phyloP scores from a whole-genome alignment of 176 grass and related monocot genomes.

The Oryza meridionalis region DNA sequence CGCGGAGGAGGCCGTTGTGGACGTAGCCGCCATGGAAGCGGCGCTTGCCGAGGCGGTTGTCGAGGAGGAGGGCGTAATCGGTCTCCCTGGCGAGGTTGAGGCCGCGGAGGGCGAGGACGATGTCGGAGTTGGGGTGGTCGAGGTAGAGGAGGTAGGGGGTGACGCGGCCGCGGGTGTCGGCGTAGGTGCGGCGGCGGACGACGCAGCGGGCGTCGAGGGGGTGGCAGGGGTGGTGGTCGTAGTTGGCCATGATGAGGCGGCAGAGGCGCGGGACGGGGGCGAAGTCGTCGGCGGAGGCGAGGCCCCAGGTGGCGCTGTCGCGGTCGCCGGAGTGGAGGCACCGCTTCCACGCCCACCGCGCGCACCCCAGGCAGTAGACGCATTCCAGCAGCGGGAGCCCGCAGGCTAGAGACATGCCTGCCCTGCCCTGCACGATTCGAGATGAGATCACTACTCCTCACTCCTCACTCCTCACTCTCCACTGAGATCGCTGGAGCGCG shows the following conservation, averaged over 20 bases:
- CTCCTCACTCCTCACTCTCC: too few species aligned
- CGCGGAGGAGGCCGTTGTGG: conserved; percentile 83
- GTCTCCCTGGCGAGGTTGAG: conserved; percentile 82
- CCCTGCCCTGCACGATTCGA: too few species aligned
- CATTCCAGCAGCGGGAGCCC: conserved; percentile 88
- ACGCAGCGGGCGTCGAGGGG: conserved; percentile 45
- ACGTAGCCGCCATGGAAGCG: conserved; percentile 84
- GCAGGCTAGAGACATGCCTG: conserved; percentile 68
- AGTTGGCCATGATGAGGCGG: conserved; percentile 89
- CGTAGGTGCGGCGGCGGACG: conserved; percentile 65
- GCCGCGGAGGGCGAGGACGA: conserved; percentile 74
- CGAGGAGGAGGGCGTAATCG: conserved; percentile 79
- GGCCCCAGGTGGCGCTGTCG: conserved; percentile 83
- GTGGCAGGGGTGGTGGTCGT: conserved; percentile 52
- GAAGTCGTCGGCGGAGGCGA: conserved; percentile 68
- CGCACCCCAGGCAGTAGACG: conserved; percentile 96
- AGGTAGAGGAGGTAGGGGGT: conserved; percentile 89
- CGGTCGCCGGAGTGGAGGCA: conserved; percentile 74
- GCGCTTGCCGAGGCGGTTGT: conserved; percentile 83
- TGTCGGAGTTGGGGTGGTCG: conserved; percentile 73
- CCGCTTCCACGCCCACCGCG: conserved; percentile 96
- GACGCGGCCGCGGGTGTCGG: conserved; percentile 65
- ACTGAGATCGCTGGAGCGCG: too few species aligned
- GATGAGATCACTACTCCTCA: too few species aligned
- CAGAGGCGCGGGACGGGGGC: conserved; percentile 77